Evolutionary conservation across 148 eudicot genomes (phyloP), one percentile per base, ranked within the genome.

Genomic region (Persicaria tinctoria): DNA sequence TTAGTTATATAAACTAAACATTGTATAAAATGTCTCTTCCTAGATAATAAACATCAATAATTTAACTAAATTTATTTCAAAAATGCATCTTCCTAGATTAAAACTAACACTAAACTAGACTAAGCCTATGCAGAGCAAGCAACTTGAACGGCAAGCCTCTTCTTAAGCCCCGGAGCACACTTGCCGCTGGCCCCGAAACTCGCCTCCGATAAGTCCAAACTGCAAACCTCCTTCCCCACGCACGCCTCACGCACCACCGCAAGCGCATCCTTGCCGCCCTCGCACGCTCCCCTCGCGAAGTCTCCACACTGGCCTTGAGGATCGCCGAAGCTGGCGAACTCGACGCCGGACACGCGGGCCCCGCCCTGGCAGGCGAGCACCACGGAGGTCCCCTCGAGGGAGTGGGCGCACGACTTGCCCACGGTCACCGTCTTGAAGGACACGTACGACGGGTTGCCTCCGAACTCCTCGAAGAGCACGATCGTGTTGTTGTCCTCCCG

Each of bases 401-500:
- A 14, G 45, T 10, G 27, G 10, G 32, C 16, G 46, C 68, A 63
- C 13, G 68, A 27, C 46, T 63, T 63, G 2, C 68, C 68, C 0
- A 12, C 23, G 1, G 68, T 63, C 2, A 63, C 70, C 9, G 70
- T 66, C 48, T 66, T 66, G 47, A 66, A 66, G 70, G 8, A 38
- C 2, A 66, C 70, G 18, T 12, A 9, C 8, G 70, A 5, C 17
- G 70, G 70, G 70, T 66, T 66, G 9, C 70, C 70, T 8, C 70
- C 70, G 3, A 66, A n/a, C 70, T 66, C 70, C 70, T 66, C 70
- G 47, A 66, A 66, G 9, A 66, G 70, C 2, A 66, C 70, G 47
- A 66, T n/a, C 4, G 17, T 66, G 38, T 66, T 66, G 1, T 66
- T 17, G 70, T 5, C 70, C 4, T 66, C 47, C 0, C 47, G 46